Percentiles rank a stretch among this genome's conserved stretches.
Evolutionary conservation across 306 rosid genomes (phyloP).

Genomic region (Crataegus laevigata): DNA sequence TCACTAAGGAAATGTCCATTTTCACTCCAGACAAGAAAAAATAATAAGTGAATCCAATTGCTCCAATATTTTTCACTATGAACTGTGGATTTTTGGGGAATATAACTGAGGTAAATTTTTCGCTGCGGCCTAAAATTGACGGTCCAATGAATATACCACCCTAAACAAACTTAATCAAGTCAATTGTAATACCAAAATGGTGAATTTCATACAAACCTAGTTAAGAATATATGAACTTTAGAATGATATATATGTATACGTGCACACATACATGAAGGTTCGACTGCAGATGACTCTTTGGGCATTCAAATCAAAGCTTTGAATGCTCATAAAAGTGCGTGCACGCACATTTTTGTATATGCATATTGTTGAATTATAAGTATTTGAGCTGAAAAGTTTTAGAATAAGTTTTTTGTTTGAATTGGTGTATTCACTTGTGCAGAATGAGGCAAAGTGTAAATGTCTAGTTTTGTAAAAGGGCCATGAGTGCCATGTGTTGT

Average conservation of each 20-base stretch:
- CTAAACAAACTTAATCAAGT: conserved; percentile 17
- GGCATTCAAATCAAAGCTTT: background rate
- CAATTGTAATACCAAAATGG: background rate
- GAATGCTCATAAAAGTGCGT: background rate
- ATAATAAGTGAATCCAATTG: conserved; percentile 62
- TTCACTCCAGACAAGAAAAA: conserved; percentile 56
- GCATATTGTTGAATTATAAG: too few species aligned
- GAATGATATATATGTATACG: background rate
- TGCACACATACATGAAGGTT: background rate
- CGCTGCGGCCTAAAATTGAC: conserved; percentile 41
- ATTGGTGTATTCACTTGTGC: too few species aligned
- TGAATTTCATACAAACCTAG: background rate
- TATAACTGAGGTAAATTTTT: conserved; percentile 16
- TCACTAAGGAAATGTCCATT: conserved; percentile 31
- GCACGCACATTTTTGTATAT: background rate
- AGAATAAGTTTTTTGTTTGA: too few species aligned
- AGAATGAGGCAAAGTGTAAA: too few species aligned
- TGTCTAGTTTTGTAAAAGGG: too few species aligned
- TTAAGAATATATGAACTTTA: background rate
- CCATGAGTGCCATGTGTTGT: too few species aligned
- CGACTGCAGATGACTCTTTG: background rate
- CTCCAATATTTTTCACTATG: conserved; percentile 41
- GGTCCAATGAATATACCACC: conserved; percentile 81
- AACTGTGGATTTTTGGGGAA: conserved; percentile 15
- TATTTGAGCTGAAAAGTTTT: too few species aligned